Evolutionary conservation across 176 grass and related monocot species (phyloP).

Genomic region (Melocanna baccifera): DNA sequence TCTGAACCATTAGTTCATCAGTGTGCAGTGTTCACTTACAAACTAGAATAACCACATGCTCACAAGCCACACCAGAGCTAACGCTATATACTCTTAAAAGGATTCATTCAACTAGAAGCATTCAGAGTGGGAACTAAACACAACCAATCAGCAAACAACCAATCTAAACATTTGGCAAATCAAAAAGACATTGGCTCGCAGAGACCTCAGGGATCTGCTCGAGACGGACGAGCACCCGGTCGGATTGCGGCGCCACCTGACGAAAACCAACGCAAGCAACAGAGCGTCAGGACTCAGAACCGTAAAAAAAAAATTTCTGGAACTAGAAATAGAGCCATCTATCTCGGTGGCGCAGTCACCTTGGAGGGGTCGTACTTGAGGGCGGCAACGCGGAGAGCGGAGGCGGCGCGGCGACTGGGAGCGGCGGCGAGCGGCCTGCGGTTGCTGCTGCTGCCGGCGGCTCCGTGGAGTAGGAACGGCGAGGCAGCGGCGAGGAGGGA

Average conservation of each 20-base stretch:
- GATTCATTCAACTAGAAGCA: not conserved
- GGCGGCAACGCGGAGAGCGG: constrained; percentile 47
- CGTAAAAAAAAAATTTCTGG: not conserved
- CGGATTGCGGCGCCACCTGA: constrained; percentile 79
- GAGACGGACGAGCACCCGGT: constrained; percentile 82
- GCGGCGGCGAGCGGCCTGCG: constrained; percentile 11
- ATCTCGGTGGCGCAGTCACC: constrained; percentile 6
- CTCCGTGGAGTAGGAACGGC: constrained; percentile 43
- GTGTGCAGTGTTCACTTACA: not conserved
- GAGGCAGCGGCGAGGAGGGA: constrained; percentile 47
- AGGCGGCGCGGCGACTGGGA: constrained; percentile 3
- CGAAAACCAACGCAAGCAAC: not conserved
- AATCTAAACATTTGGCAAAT: not conserved
- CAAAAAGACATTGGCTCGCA: not conserved
- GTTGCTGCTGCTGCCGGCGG: not conserved
- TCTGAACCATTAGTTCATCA: not conserved
- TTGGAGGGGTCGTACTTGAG: constrained; percentile 76
- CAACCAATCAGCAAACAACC: not conserved
- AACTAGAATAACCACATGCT: not conserved
- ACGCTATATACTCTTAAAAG: not conserved
- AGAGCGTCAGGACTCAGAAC: constrained; percentile 15
- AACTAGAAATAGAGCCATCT: not conserved
- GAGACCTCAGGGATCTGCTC: constrained; percentile 80
- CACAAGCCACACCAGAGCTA: not conserved
- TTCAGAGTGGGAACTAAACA: not conserved